A percentile compares a stretch with the other conserved stretches of the same genome.
Evolutionary conservation across 495 filamentous ascomycete species (phyloP).

Genomic region (Penicillium psychrofluorescens): DNA sequence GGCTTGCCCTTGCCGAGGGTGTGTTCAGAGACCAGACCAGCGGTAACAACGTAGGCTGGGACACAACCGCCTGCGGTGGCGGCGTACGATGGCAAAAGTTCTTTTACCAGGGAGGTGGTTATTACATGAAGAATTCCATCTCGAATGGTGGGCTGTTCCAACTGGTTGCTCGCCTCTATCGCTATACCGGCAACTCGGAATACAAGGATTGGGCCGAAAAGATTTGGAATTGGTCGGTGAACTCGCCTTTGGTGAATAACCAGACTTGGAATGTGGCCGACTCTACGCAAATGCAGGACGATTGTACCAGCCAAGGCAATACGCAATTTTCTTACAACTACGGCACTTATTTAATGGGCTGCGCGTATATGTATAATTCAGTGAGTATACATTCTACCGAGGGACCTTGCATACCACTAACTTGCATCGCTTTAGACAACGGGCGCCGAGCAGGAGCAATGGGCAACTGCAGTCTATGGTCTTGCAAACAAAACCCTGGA

Average conservation of each 20-base stretch:
- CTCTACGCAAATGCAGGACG: conserved; percentile 43
- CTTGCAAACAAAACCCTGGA: too few relatives aligned
- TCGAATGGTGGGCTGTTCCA: conserved; percentile 73
- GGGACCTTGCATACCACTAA: neutral
- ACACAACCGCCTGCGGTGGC: conserved; percentile 57
- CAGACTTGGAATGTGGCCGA: conserved; percentile 50
- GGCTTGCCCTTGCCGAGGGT: conserved; percentile 46
- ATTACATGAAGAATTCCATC: conserved; percentile 67
- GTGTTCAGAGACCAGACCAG: conserved; percentile 40
- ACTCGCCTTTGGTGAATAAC: conserved; percentile 41
- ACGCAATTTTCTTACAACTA: conserved; percentile 66
- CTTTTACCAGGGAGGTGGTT: conserved; percentile 61
- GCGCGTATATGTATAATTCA: conserved; percentile 65
- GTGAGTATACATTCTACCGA: conserved; percentile 19
- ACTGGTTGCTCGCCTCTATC: conserved; percentile 58
- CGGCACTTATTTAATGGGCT: conserved; percentile 59
- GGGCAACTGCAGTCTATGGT: conserved; percentile 4
- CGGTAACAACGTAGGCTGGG: conserved; percentile 53
- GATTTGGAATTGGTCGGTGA: conserved; percentile 57
- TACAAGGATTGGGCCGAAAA: conserved; percentile 65
- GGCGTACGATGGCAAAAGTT: conserved; percentile 78
- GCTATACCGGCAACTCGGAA: conserved; percentile 61
- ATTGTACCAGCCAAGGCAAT: conserved; percentile 46
- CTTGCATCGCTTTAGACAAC: neutral
- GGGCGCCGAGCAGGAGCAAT: conserved; percentile 14